phyloP scores from a whole-genome alignment of 176 grass and related monocot species.

The Musa itinerans region DNA sequence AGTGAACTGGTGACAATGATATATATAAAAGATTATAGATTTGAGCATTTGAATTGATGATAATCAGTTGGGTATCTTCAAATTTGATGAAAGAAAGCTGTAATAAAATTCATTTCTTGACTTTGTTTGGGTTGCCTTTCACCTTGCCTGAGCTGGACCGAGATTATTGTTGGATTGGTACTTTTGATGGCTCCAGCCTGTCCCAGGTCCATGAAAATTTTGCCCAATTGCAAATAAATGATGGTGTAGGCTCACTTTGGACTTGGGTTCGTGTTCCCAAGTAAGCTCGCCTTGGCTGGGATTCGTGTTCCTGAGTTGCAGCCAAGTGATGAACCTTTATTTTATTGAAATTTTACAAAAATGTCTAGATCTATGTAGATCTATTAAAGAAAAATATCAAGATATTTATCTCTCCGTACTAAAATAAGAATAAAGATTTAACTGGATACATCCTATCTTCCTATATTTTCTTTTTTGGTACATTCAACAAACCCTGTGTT shows the following conservation, averaged over 20 bases:
- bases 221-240: neutral
- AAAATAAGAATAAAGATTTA: neutral
- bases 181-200: neutral
- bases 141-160: neutral
- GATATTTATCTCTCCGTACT: neutral
- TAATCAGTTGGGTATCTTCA: too few species aligned
- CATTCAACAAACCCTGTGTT: neutral
- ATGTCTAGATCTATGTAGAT: neutral
- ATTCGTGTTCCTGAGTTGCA: too few species aligned
- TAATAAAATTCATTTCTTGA: neutral
- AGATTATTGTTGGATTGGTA: neutral
- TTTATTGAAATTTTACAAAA: neutral
- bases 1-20: neutral
- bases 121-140: neutral
- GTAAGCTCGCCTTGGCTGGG: too few species aligned
- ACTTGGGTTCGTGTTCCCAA: too few species aligned
- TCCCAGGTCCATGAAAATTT: neutral
- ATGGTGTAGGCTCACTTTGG: too few species aligned
- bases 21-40: neutral
- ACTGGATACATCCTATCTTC: neutral
- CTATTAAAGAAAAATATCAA: neutral
- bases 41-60: neutral
- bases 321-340: neutral
- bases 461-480: neutral
- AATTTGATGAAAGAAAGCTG: too few species aligned